A percentile compares a stretch with the other conserved stretches of the same genome.
These are phyloP conservation scores for Xerocomus alliaceus DNA, from an alignment of 1,284 basidiomycete genomes.

Conservation along the genomic window DNA sequence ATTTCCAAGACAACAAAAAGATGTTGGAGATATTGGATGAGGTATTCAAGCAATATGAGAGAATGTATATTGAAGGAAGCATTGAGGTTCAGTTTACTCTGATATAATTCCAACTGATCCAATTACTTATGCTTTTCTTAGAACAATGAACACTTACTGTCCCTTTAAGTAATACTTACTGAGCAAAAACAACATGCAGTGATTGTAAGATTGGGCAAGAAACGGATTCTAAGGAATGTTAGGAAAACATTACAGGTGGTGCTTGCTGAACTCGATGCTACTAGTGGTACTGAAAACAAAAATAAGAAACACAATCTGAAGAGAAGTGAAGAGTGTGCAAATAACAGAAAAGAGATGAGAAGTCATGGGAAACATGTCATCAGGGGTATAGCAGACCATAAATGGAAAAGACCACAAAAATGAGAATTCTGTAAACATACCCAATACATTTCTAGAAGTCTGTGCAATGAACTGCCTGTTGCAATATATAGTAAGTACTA, in stretches of 20 bases:
- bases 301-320: slow-evolving; percentile 2
- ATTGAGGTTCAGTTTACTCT: slow-evolving; percentile 24
- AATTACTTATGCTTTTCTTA: slow-evolving; percentile 34
- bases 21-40: slow-evolving; percentile 54
- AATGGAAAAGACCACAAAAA: slow-evolving; percentile 32
- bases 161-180: slow-evolving; percentile 38
- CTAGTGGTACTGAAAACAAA: background rate
- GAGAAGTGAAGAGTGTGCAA: background rate
- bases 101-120: background rate
- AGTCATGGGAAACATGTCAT: slow-evolving; percentile 26
- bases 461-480: no score
- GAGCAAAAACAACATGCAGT: slow-evolving; percentile 67
- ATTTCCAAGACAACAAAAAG: slow-evolving; percentile 49
- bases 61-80: slow-evolving; percentile 53
- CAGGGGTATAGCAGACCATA: slow-evolving; percentile 1
- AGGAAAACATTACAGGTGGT: slow-evolving; percentile 38
- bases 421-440: background rate
- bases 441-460: background rate
- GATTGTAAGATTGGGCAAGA: slow-evolving; percentile 83
- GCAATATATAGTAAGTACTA: no score
- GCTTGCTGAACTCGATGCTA: slow-evolving; percentile 12
- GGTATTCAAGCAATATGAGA: slow-evolving; percentile 58
- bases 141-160: slow-evolving; percentile 61
- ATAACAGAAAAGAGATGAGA: background rate
- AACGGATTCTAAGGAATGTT: slow-evolving; percentile 63